Base-by-base conservation (phyloP, 768 basidiomycete genomes). In the Amylocystis lapponica region DNA sequence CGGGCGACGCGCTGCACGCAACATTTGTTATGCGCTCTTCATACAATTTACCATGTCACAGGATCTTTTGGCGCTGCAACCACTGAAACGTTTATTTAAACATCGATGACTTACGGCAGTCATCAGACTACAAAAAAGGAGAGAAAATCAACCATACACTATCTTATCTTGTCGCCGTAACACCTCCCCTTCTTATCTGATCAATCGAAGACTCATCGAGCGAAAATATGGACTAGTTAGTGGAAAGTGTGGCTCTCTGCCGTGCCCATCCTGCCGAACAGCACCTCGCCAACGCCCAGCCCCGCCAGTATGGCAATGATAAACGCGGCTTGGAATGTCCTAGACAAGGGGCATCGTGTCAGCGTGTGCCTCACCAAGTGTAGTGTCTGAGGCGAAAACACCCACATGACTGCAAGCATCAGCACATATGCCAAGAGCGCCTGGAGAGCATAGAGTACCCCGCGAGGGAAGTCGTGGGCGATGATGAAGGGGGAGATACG, bases 321-420 rank as follows among this genome's bases (percentile, higher is more conserved):
- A 56, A 78, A 94, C 21, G 77, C 82, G 4, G 74, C 82, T 51
- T 91, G 81, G 65, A 86, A 93, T 5, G 86, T 86, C 92, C 90
- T 94, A 56, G 49, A 34, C 27, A 41, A 40, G 27, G 50, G n/a
- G n/a, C n/a, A n/a, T n/a, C n/a, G 45, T 29, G 40, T 19, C 36
- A 19, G 56, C 50, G 55, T 26, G 29, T 31, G 25, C 54, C 30
- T 29, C 23, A 47, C 30, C 16, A 21, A 20, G 25, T 21, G 30
- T 20, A 32, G 21, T 14, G 32, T 27, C 37, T 19, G 17, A 25
- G 17, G 33, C 35, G 23, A 25, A 17, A 23, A 12, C 2, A 60
- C 81, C 63, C 62, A 89, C 87, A 91, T 90, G 54, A 87, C 72
- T 8, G 76, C 78, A 58, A 91, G 61, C 91, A 95, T 94, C 44